Evolutionary conservation across 306 rosid genomes (phyloP), one percentile per base, ranked within the genome.

Genomic region (Canavalia gladiata): DNA sequence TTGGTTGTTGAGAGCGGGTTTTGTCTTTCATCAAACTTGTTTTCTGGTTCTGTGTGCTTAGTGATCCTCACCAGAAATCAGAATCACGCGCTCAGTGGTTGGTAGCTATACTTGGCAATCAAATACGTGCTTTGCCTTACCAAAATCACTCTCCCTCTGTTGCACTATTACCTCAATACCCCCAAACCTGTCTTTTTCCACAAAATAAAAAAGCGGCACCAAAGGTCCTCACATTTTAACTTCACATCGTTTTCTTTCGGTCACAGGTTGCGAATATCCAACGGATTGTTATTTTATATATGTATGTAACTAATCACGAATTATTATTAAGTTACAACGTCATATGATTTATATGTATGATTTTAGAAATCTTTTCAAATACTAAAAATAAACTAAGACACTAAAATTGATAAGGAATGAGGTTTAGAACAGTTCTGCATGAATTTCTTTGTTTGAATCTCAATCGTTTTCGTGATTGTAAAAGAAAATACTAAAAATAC

Each of bases 21-120:
- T 56, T 50, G 68, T 39, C 45, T 67, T 50, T 33, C 39, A 34
- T 39, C 2, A 41, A 41, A 7, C 63, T 11, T 59, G 28, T 33
- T 47, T 67, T 51, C 78, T 49, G 72, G 72, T 79, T 64, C 31
- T 39, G 78, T 67, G 77, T 83, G 81, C 42, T 58, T 12, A 30
- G 67, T 75, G 86, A 12, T 35, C 35, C 18, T 47, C 52, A 83
- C 25, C 72, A 72, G 34, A 71, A 43, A 83, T 13, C 72, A 72
- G 34, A 71, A 43, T 88, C 92, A 68, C 90, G 63, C 85, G 42
- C 74, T 63, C 59, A 58, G 70, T 58, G 84, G 89, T 78, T 25
- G 68, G 72, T 28, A 52, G 41, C 4, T 37, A 4, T 37, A 37
- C 41, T 0, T 37, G 41, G 4, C 41, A 4, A 37, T 33, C 1